phyloP scores from a whole-genome alignment of 2,329 filamentous ascomycete genomes.

The Cadophora malorum region DNA sequence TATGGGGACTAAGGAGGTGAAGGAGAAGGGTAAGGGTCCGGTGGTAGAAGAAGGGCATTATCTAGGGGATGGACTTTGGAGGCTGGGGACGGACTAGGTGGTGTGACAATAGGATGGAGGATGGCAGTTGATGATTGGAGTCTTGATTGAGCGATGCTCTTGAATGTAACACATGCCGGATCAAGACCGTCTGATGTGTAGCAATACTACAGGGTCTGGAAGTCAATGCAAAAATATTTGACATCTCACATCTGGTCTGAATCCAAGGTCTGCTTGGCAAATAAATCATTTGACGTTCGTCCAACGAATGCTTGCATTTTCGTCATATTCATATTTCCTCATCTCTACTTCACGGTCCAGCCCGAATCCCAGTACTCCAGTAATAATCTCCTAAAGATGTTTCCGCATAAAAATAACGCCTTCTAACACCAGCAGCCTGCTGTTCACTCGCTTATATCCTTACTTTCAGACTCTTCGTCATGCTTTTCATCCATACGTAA shows the following conservation, averaged over 20 bases:
- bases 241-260: too few relatives aligned
- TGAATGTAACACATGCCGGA: not conserved
- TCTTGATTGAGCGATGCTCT: not conserved
- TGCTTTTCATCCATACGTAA: not conserved
- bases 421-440: not conserved
- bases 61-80: conserved; percentile 94
- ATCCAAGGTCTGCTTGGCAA: too few relatives aligned
- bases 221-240: not conserved
- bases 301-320: not conserved
- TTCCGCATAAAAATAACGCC: conserved; percentile 6
- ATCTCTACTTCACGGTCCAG: conserved; percentile 5
- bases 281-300: not conserved
- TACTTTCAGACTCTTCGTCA: not conserved
- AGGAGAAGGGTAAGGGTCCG: conserved; percentile 91
- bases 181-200: conserved; percentile 2
- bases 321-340: not conserved
- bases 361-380: conserved; percentile 1
- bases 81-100: conserved; percentile 41
- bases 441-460: not conserved
- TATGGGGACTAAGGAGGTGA: conserved; percentile 88
- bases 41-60: conserved; percentile 95
- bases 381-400: not conserved
- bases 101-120: not conserved
- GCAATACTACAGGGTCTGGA: not conserved
- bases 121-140: not conserved